Conservation (phyloP, 805 yeast genomes). For the Hanseniaspora nectarophila region DNA sequence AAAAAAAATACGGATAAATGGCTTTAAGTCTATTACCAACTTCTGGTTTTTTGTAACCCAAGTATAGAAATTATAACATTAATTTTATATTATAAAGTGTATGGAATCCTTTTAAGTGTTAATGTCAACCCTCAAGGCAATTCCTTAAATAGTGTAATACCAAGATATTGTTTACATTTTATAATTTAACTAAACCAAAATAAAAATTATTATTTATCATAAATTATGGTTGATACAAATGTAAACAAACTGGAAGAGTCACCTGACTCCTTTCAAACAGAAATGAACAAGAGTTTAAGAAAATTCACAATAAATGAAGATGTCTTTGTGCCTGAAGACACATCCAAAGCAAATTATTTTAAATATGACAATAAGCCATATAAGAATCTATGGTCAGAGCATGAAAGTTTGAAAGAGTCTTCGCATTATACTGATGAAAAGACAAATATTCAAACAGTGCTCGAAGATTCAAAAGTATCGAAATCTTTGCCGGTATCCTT, state of each 20-base stretch:
- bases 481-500: neutral
- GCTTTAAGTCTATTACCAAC: no score
- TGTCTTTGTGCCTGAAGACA: neutral
- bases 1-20: no score
- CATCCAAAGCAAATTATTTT: neutral
- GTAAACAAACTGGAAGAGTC: neutral
- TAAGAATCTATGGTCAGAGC: neutral
- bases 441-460: neutral
- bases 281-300: neutral
- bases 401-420: neutral
- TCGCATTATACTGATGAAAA: neutral
- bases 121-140: no score
- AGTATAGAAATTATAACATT: no score
- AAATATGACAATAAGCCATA: neutral
- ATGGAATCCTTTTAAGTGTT: no score
- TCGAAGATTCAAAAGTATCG: neutral
- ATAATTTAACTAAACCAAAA: neutral
- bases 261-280: neutral
- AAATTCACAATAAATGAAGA: neutral
- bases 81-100: no score
- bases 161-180: constrained; percentile 3
- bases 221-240: neutral
- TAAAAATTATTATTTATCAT: neutral
- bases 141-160: no score
- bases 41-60: no score